Evolutionary conservation across 371 early-diverging fungal genomes (phyloP), one percentile per base, ranked within the genome.

Genomic region (Mortierella sp.): DNA sequence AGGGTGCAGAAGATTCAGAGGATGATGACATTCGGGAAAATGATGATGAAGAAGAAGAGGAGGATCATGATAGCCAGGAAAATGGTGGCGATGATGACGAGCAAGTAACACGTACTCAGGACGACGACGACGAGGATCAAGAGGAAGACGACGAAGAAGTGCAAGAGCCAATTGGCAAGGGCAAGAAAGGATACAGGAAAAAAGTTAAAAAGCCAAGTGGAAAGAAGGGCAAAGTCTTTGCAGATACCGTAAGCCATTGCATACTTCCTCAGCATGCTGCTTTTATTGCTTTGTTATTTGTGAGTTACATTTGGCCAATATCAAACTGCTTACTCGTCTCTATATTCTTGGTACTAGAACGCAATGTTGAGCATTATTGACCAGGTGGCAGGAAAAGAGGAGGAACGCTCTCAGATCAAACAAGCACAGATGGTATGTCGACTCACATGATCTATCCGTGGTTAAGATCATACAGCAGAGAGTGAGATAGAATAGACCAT

Each of bases 151-250:
- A 24, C 8, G 53, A 65, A 17, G 48, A 48, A 19, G 63, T 58
- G 21, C 49, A 57, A 24, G 73, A 59, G 28, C 50, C 49, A 1
- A 50, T 68, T 23, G 64, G 64, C 15, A 73, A 56, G 51, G 69
- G 64, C 27, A 67, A 59, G 56, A 73, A 73, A 49, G 75, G 75
- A 2, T 73, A 56, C 59, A 67, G 32, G 62, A 62, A 49, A 41
- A 73, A 73, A 42, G 56, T 60, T 56, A 73, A 73, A 50, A 73
- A 73, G 56, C 75, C 75, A 24, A 73, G 75, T 19, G 75, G 75
- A 31, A 73, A 73, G 64, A 73, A 73, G 37, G 75, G 75, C 53
- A 73, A 73, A 30, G 57, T 73, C 44, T 73, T 73, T 64, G 75
- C 60, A 21, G 68, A 73, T 32, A 73, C 64, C 27, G 75, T 68